Evolutionary conservation across 2,329 filamentous ascomycete genomes (phyloP), one percentile per base, ranked within the genome.

Genomic region (Drechslerella dactyloides): DNA sequence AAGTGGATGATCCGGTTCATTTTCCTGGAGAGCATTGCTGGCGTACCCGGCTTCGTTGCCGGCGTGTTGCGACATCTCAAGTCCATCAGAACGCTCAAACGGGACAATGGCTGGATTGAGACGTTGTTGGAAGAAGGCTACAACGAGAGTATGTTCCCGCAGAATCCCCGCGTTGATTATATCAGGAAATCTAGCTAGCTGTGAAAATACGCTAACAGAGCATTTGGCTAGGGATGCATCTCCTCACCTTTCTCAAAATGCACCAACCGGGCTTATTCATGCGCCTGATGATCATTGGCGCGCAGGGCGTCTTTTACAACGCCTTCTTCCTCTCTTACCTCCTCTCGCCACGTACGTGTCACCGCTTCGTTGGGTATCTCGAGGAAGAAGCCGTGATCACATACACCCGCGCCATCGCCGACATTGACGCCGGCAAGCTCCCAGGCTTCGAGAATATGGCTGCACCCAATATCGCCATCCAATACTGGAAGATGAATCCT

Each of bases 361-460:
- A 99, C 80, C 89, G 94, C 50, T 97, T 99, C 80, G 93, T 97
- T 59, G 94, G 93, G 1, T 97, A 97, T 77, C 86, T 99, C 11
- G 94, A 99, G 80, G 94, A 99, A 79, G 94, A 99, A 80, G 94
- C 94, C 7, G 93, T 97, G 1, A 85, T 96, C 78, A 99, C 94
- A 0, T 99, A 99, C 82, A 94, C 91, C 0, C 87, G 92, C 55
- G 90, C 91, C 72, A 90, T 97, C 76, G 83, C 87, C 75, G 94
- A 97, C 78, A 85, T 99, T 23, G 93, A 97, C 68, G 84, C 85
- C 1, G 93, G 93, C n/a, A 85, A 86, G 68, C 82, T 97, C 13
- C 92, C 93, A 0, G 87, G 87, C 76, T 99, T 94, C 93, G 83
- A 86, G 24, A 85, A 87, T 6, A 88, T 96, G 77, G 76, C 84